Percentiles rank a stretch among this genome's conserved stretches.
These are phyloP conservation scores for Fusarium protoensiforme DNA, from an alignment of 2,329 filamentous ascomycete species.

Conservation along the genomic window DNA sequence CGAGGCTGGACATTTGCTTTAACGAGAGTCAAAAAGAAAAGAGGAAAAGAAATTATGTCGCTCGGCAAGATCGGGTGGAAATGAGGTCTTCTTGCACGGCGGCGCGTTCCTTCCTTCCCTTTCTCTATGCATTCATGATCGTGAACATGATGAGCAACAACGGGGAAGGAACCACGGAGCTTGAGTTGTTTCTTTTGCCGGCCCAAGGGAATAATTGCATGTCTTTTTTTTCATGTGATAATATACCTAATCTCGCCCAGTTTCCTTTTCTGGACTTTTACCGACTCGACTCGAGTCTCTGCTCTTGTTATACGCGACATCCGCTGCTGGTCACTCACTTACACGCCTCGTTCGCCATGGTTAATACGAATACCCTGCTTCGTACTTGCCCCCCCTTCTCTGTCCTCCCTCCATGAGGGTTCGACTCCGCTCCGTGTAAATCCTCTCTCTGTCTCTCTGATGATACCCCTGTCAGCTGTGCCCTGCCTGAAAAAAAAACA, in stretches of 20 bases:
- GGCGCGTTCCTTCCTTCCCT: slow-evolving; percentile 12
- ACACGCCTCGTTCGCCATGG: background rate
- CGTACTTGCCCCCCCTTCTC: background rate
- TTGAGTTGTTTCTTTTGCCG: background rate
- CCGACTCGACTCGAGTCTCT: slow-evolving; percentile 14
- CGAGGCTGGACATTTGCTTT: slow-evolving; percentile 19
- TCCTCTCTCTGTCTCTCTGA: background rate
- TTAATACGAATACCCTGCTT: background rate
- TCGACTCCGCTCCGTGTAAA: background rate
- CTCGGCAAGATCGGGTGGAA: slow-evolving; percentile 29
- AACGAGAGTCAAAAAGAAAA: slow-evolving; percentile 12
- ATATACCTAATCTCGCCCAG: background rate
- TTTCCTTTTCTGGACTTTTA: slow-evolving; percentile 19
- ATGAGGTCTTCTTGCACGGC: slow-evolving; percentile 18
- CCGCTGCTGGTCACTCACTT: background rate
- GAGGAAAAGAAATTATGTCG: slow-evolving; percentile 19
- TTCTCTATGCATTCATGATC: slow-evolving; percentile 5
- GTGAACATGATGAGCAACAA: slow-evolving; percentile 6
- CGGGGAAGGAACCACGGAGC: background rate
- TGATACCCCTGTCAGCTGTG: background rate
- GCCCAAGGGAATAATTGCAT: background rate
- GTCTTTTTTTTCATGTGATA: background rate
- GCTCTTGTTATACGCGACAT: slow-evolving; percentile 15
- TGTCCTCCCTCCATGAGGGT: background rate
- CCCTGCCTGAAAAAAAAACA: background rate